Percentiles rank a stretch among this genome's conserved stretches.
These are phyloP conservation scores for Fistulifera solaris DNA, from an alignment of 108 stramenopile genomes.

Conservation along the genomic window DNA sequence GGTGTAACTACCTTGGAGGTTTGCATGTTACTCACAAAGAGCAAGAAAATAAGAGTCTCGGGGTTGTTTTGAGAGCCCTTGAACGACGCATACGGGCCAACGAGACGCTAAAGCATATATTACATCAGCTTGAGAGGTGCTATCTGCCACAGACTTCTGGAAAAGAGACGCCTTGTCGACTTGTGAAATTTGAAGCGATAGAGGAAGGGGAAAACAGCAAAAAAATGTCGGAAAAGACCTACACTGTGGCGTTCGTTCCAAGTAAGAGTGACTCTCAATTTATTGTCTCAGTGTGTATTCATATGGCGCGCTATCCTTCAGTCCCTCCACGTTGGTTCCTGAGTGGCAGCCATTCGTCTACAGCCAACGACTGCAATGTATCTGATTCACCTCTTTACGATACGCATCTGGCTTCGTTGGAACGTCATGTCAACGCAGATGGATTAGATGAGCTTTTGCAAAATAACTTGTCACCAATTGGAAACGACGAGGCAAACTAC, in stretches of 20 bases:
- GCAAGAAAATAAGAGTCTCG: slow-evolving; percentile 18
- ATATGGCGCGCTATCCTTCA: slow-evolving; percentile 6
- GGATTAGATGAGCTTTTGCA: slow-evolving; percentile 28
- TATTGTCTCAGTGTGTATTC: neutral
- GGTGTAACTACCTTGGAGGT: slow-evolving; percentile 76
- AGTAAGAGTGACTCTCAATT: too few relatives aligned
- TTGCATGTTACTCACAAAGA: slow-evolving; percentile 26
- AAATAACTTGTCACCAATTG: too few relatives aligned
- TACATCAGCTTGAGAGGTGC: slow-evolving; percentile 13
- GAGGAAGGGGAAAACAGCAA: slow-evolving; percentile 14
- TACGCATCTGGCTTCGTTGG: slow-evolving; percentile 30
- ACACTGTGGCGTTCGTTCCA: neutral
- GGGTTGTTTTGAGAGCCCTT: slow-evolving; percentile 42
- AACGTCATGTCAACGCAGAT: slow-evolving; percentile 40
- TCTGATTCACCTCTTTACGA: slow-evolving; percentile 31
- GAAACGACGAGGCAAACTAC: slow-evolving; percentile 42
- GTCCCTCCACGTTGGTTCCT: slow-evolving; percentile 2
- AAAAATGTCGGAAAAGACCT: slow-evolving; percentile 14
- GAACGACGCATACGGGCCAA: slow-evolving; percentile 47
- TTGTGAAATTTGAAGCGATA: slow-evolving; percentile 26
- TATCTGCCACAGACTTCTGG: slow-evolving; percentile 12
- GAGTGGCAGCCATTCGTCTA: too few relatives aligned
- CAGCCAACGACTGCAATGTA: neutral
- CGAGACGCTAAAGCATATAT: slow-evolving; percentile 31
- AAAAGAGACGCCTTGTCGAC: slow-evolving; percentile 16